phyloP scores from a whole-genome alignment of 1,139 yeast genomes.

The Suhomyces guaymorum region DNA sequence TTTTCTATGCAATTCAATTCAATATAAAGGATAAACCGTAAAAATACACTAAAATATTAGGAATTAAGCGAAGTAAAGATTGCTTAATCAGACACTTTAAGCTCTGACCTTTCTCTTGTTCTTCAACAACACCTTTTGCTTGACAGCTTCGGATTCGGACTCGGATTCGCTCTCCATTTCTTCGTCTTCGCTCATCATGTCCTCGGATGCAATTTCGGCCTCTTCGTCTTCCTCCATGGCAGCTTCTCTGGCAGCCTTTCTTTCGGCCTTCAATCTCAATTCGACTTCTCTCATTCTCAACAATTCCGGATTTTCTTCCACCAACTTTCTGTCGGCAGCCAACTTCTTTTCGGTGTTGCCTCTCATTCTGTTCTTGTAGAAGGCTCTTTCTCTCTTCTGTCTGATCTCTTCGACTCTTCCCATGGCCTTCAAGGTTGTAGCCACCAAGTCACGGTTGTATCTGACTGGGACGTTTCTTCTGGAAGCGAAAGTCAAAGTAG shows the following conservation, averaged over 20 bases:
- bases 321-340: constrained; percentile 84
- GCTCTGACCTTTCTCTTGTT: constrained; percentile 56
- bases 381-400: constrained; percentile 94
- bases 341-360: constrained; percentile 89
- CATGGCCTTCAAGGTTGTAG: constrained; percentile 94
- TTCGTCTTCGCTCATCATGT: constrained; percentile 36
- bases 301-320: constrained; percentile 84
- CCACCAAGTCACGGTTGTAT: constrained; percentile 93
- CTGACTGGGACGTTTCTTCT: constrained; percentile 98
- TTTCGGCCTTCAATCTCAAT: constrained; percentile 77
- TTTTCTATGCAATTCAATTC: constrained; percentile 4
- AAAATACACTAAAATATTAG: constrained; percentile 8
- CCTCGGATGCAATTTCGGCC: constrained; percentile 42
- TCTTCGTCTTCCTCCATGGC: constrained; percentile 50
- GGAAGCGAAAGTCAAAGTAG: constrained; percentile 93
- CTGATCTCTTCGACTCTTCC: constrained; percentile 94
- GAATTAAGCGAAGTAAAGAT: constrained; percentile 8
- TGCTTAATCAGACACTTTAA: constrained; percentile 5
- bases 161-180: constrained; percentile 48
- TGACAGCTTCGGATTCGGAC: constrained; percentile 45
- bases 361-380: constrained; percentile 99
- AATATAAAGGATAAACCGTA: constrained; percentile 1
- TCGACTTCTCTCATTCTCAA: constrained; percentile 92
- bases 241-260: constrained; percentile 59
- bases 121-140: constrained; percentile 76